Base-by-base conservation (phyloP, 805 yeast species). In the Wickerhamiella galacta region DNA sequence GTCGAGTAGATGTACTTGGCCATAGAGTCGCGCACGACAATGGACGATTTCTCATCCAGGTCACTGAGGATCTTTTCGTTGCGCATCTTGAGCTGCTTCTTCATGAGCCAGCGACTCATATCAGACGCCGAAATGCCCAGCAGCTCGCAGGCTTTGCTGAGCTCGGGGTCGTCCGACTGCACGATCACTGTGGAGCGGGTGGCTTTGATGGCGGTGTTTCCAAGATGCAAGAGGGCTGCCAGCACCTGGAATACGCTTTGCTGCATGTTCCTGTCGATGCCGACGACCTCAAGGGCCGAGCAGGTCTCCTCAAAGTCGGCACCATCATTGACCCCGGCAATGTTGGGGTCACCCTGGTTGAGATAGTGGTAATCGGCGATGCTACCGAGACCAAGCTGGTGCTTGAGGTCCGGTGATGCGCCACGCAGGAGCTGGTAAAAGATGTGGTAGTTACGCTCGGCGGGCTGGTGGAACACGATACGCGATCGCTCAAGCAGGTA, bases 1-100 rank as follows among this genome's bases (percentile, higher is more conserved):
- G 93, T 79, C 3, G 95, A 73, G 58, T 90, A 87, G 32, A 90
- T 76, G 54, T 76, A 87, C 54, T 87, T 87, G 31, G 96, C 82
- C 34, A 87, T 92, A n/a, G 98, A 90, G 57, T 87, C 96, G 50
- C 94, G 72, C 10, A 95, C 87, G 20, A 85, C 95, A 17, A 71
- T 46, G 6, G 96, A 92, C 52, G 85, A 93, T 46, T 71, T 71
- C 52, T 72, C 77, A 46, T 68, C 80, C 49, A 87, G 64, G 51
- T 78, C 82, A 16, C 93, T 75, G 30, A 75, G 72, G 50, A 87
- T 85, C 54, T 81, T 85, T 56, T 90, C 96, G 8, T 83, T 73
- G 53, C 95, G 68, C n/a, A 95, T 85, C 16, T 69, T 68, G 43
- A 90, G 81, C 56, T 85, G 95, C 52, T 81, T 83, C 60, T 87